Evolutionary conservation across 176 grass and related monocot species (phyloP).

Genomic region (Hordeum marinum): DNA sequence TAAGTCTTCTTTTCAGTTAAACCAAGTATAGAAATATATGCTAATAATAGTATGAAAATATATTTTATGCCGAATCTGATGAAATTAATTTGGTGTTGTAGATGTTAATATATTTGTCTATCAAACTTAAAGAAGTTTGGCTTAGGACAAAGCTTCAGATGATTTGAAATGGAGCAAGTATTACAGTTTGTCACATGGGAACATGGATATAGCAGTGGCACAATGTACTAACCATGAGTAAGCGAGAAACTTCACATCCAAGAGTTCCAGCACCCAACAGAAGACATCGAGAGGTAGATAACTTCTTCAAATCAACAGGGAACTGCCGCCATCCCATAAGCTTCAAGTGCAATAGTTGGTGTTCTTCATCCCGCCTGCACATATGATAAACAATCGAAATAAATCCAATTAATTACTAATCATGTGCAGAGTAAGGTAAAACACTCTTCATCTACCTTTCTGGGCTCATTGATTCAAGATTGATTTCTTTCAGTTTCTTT

Average conservation of each 20-base stretch:
- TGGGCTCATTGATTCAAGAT: slow-evolving; percentile 65
- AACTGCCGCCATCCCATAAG: slow-evolving; percentile 98
- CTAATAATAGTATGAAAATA: too few species aligned
- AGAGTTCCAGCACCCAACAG: slow-evolving; percentile 80
- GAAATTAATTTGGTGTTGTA: too few species aligned
- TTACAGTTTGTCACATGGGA: slow-evolving; percentile 2
- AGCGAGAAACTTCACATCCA: slow-evolving; percentile 92
- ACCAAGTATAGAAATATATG: too few species aligned
- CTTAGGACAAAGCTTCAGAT: too few species aligned
- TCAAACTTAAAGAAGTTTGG: too few species aligned
- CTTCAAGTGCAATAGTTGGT: slow-evolving; percentile 89
- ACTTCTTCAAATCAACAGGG: slow-evolving; percentile 64
- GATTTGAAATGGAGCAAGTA: background rate
- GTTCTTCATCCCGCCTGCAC: slow-evolving; percentile 54
- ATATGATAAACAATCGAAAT: slow-evolving; percentile 20
- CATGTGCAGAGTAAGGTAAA: background rate
- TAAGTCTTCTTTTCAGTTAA: too few species aligned
- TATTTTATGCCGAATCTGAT: too few species aligned
- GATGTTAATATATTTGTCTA: too few species aligned
- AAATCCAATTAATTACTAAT: background rate
- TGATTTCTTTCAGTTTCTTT: slow-evolving; percentile 38
- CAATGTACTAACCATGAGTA: slow-evolving; percentile 71
- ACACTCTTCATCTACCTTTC: slow-evolving; percentile 40
- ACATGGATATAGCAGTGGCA: background rate
- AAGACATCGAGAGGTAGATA: slow-evolving; percentile 54